Conservation (phyloP, 192 early-diverging fungal species). For the Rhizophlyctis rosea region DNA sequence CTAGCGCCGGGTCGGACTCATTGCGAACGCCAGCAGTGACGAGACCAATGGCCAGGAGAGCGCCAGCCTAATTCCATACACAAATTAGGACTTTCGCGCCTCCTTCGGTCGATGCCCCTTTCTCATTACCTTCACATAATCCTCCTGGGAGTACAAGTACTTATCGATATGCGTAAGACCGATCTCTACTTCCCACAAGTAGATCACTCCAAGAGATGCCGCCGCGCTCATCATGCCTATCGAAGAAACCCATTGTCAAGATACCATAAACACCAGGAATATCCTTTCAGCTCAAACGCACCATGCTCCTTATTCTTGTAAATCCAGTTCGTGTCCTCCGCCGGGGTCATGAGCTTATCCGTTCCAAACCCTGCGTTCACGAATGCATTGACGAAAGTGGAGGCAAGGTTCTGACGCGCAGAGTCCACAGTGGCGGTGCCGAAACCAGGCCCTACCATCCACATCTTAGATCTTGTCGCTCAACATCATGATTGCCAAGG, state of each 20-base stretch:
- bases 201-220: constrained; percentile 89
- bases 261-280: neutral
- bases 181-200: constrained; percentile 91
- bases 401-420: constrained; percentile 92
- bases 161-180: constrained; percentile 92
- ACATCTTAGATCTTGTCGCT: neutral
- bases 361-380: constrained; percentile 95
- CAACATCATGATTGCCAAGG: neutral
- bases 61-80: constrained; percentile 65
- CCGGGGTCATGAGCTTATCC: constrained; percentile 84
- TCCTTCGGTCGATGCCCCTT: no score
- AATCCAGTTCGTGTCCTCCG: constrained; percentile 84
- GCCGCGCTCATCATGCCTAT: constrained; percentile 88
- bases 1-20: constrained; percentile 88
- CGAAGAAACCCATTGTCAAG: neutral
- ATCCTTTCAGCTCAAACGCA: constrained; percentile 8
- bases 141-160: constrained; percentile 85
- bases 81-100: neutral
- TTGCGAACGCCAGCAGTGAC: constrained; percentile 85
- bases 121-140: constrained; percentile 80
- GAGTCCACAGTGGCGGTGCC: constrained; percentile 77
- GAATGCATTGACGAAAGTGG: constrained; percentile 98
- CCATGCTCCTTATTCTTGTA: constrained; percentile 98
- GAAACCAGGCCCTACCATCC: constrained; percentile 54
- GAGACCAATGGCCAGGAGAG: constrained; percentile 90